Evolutionary conservation across 257 asterid species (phyloP), one percentile per base, ranked within the genome.

Genomic region (Voacanga thouarsii): DNA sequence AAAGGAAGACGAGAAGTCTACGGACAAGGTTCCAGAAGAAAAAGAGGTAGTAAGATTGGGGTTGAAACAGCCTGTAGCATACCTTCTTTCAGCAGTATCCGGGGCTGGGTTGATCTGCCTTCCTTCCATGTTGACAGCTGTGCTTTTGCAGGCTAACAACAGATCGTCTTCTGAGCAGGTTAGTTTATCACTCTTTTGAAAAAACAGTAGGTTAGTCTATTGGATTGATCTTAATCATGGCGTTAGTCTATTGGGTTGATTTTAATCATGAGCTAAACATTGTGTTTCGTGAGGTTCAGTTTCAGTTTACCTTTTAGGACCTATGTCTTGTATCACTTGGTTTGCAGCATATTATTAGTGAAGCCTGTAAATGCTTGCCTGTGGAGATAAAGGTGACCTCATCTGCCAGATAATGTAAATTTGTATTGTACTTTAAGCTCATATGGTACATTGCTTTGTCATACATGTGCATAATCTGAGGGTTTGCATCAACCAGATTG

Each of bases 61-160:
- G 44, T 82, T 84, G 73, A 93, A 95, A 86, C 89, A 87, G 64
- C 92, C 92, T 51, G 90, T 89, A 61, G 81, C 81, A 45, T 92
- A 88, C 86, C 97, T 95, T 82, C 97, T 95, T 80, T 84, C 98
- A 18, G 93, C 94, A 49, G 83, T 95, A 85, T 86, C 91, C n/a
- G 98, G 90, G 84, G 93, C 99, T 86, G 99, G 99, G 83, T 85
- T 95, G 84, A 98, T 93, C 50, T 95, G 97, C 85, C 98, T 95
- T 78, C 99, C 99, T 83, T 95, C 99, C 75, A 94, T 92, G 98
- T 84, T 95, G 84, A 91, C 99, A 37, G 98, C 99, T 57, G 98
- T 92, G 79, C 85, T 93, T 74, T 84, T 95, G 88, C 98, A 95
- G 89, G 99, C 96, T 49, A 93, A 95, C 85, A 95, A 90, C 86